Conservation (phyloP, 495 filamentous ascomycete genomes). For the Xylaria acuta region DNA sequence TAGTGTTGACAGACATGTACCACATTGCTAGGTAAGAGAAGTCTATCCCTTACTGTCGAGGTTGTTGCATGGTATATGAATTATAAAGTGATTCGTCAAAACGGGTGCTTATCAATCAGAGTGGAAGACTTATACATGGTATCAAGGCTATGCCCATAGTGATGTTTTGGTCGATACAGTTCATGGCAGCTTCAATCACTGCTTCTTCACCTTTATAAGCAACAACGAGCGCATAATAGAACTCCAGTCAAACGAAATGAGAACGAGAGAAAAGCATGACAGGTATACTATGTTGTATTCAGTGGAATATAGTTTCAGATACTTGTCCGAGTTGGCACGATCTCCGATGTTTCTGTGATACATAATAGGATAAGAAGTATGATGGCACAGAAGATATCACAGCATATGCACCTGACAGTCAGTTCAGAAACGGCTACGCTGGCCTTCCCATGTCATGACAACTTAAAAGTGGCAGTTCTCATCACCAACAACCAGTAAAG, state of each 20-base stretch:
- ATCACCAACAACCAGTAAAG: background rate
- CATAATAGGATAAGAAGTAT: background rate
- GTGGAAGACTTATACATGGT: background rate
- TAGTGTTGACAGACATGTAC: background rate
- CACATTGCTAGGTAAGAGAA: background rate
- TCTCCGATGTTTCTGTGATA: background rate
- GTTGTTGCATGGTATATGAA: background rate
- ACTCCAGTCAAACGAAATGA: background rate
- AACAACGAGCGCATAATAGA: background rate
- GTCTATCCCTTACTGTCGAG: background rate
- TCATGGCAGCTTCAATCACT: background rate
- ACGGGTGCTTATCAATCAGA: background rate
- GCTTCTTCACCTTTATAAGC: background rate
- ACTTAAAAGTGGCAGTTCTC: background rate
- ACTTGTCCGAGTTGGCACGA: background rate
- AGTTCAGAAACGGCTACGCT: background rate
- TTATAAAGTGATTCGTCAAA: background rate
- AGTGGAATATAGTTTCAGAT: background rate
- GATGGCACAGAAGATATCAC: background rate
- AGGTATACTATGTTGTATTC: background rate
- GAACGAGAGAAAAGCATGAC: background rate
- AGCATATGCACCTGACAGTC: background rate
- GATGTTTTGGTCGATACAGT: background rate
- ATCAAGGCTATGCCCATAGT: background rate
- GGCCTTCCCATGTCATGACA: background rate